A percentile compares a stretch with the other conserved stretches of the same genome.
Conservation (phyloP, 257 asterid genomes). For the Haberlea rhodopensis region DNA sequence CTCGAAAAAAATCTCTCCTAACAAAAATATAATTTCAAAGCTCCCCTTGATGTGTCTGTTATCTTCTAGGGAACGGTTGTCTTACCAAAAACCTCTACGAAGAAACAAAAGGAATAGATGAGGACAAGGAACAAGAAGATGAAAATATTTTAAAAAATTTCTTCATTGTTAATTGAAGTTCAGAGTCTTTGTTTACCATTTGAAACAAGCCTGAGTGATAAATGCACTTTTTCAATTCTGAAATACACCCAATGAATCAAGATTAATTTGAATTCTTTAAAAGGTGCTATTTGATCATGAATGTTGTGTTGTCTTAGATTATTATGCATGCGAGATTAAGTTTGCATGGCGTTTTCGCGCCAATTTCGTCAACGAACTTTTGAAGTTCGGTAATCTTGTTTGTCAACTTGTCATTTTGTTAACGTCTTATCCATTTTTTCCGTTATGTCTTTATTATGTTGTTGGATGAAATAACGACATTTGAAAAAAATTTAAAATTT, state of each 20-base stretch:
- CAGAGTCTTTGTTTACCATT: neutral
- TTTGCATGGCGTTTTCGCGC: conserved; percentile 11
- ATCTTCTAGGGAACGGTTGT: neutral
- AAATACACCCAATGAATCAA: neutral
- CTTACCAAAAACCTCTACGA: neutral
- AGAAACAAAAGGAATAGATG: neutral
- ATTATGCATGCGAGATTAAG: neutral
- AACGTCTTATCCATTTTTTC: neutral
- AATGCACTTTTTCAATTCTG: conserved; percentile 14
- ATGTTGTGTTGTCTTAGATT: conserved; percentile 12
- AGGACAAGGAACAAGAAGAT: neutral
- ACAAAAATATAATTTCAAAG: neutral
- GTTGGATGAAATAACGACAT: neutral
- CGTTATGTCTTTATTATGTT: neutral
- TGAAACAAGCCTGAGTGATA: neutral
- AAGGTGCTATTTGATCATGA: neutral
- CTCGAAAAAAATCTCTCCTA: neutral
- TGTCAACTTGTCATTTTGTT: conserved; percentile 16
- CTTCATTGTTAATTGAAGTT: neutral
- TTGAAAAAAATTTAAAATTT: no score
- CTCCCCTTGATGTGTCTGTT: conserved; percentile 7
- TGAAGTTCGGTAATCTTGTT: conserved; percentile 23
- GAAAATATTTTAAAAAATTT: neutral
- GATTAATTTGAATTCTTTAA: conserved; percentile 2
- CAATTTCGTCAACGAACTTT: conserved; percentile 3